Evolutionary conservation across 2,329 filamentous ascomycete species (phyloP).

Genomic region (Zasmidium citrigriseum): DNA sequence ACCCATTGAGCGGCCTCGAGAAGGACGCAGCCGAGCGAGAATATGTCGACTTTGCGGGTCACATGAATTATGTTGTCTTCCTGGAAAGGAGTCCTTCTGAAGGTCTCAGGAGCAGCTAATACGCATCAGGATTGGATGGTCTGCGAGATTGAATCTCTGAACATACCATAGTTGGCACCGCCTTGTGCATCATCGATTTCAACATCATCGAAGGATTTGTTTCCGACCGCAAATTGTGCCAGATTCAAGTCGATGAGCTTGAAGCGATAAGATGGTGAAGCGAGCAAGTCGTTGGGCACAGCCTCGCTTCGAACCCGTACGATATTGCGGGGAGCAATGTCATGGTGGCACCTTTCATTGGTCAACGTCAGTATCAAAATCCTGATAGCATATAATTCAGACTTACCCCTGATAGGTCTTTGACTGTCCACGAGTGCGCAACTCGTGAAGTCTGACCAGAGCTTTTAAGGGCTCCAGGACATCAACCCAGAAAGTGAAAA

Average conservation of each 20-base stretch:
- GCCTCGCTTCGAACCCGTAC: neutral
- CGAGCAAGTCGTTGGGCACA: neutral
- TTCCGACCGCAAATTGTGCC: neutral
- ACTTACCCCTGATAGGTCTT: neutral
- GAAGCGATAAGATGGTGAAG: neutral
- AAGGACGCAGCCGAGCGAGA: neutral
- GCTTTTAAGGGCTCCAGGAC: neutral
- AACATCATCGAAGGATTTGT: neutral
- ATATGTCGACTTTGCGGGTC: neutral
- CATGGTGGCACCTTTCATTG: neutral
- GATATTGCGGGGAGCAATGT: neutral
- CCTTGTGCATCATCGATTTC: neutral
- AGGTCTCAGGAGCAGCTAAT: neutral
- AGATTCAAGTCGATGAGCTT: neutral
- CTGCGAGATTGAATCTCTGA: neutral
- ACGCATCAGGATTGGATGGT: neutral
- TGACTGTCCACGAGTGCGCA: neutral
- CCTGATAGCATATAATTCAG: no score
- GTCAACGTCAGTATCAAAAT: no score
- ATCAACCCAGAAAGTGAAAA: neutral
- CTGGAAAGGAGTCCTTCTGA: neutral
- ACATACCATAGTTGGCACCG: neutral
- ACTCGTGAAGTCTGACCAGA: neutral
- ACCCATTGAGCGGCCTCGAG: neutral
- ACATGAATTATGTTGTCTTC: neutral